Percentiles rank a stretch among this genome's conserved stretches.
Conservation (phyloP, 2,329 filamentous ascomycete species). For the Beauveria scarabaeidicola region DNA sequence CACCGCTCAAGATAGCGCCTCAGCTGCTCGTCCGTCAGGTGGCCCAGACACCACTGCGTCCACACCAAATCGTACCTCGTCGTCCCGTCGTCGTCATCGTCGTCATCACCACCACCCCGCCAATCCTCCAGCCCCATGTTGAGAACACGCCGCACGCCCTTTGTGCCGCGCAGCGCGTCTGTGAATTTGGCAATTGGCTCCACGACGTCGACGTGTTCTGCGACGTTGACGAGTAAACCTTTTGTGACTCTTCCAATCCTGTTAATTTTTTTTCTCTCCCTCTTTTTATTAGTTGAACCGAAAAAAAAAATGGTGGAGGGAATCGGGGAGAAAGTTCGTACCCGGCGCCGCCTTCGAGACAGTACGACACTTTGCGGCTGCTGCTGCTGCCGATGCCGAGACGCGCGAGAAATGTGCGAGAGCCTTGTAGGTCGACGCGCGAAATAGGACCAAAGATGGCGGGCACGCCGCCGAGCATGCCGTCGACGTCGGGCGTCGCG, state of each 20-base stretch:
- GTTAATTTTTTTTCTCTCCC: background rate
- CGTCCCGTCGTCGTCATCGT: conserved; percentile 28
- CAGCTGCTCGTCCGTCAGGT: conserved; percentile 68
- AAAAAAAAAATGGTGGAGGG: background rate
- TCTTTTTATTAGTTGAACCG: background rate
- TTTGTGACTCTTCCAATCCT: conserved; percentile 79
- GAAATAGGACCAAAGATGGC: conserved; percentile 33
- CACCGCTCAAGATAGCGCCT: conserved; percentile 58
- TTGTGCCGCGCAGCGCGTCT: conserved; percentile 43
- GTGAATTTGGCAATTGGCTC: conserved; percentile 83
- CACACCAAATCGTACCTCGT: conserved; percentile 74
- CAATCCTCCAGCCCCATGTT: conserved; percentile 69
- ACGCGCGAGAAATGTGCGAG: conserved; percentile 60
- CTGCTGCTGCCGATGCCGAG: conserved; percentile 37
- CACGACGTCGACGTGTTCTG: conserved; percentile 68
- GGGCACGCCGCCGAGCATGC: conserved; percentile 65
- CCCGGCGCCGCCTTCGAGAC: conserved; percentile 33
- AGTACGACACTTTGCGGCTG: conserved; percentile 20
- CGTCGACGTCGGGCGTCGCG: conserved; percentile 42
- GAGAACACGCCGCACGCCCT: conserved; percentile 55
- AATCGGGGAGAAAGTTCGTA: conserved; percentile 17
- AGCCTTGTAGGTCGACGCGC: conserved; percentile 60
- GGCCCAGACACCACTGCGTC: conserved; percentile 84
- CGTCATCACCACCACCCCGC: conserved; percentile 25
- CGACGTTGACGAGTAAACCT: conserved; percentile 62